Evolutionary conservation across 768 basidiomycete species (phyloP).

Genomic region (Lepiota subincarnata): DNA sequence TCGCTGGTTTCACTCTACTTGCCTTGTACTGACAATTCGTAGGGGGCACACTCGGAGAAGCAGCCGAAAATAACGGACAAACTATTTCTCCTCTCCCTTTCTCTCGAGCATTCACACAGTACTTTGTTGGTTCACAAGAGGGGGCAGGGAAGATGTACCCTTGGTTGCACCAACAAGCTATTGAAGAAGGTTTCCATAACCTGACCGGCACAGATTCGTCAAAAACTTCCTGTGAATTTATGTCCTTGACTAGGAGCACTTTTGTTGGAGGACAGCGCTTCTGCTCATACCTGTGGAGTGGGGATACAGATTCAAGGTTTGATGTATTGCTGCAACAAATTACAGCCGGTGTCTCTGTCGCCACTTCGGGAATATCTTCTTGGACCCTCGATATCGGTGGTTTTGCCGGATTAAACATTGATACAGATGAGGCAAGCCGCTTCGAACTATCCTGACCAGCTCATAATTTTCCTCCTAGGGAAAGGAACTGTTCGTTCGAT

Average conservation of each 20-base stretch:
- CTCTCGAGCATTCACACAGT: constrained; percentile 30
- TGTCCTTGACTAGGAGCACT: constrained; percentile 33
- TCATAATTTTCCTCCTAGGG: constrained; percentile 17
- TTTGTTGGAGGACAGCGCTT: constrained; percentile 33
- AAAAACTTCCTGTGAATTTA: constrained; percentile 25
- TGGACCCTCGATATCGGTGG: constrained; percentile 37
- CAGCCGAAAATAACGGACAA: constrained; percentile 33
- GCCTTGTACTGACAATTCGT: background rate
- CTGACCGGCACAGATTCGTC: constrained; percentile 20
- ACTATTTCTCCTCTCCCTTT: constrained; percentile 26
- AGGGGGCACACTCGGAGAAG: constrained; percentile 32
- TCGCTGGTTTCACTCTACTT: background rate
- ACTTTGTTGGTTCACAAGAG: constrained; percentile 34
- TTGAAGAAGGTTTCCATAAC: constrained; percentile 32
- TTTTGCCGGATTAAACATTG: constrained; percentile 28
- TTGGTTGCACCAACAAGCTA: constrained; percentile 35
- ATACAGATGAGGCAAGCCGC: constrained; percentile 21
- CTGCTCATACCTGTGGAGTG: constrained; percentile 35
- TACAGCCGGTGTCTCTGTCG: constrained; percentile 29
- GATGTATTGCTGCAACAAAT: constrained; percentile 32
- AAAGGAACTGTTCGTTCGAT: constrained; percentile 30
- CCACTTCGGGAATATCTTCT: constrained; percentile 31
- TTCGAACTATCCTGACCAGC: background rate
- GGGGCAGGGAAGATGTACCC: constrained; percentile 33
- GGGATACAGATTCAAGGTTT: constrained; percentile 31